These are phyloP conservation scores for Paramyrothecium roridum DNA, from an alignment of 2,329 filamentous ascomycete genomes.

Conservation along the genomic window DNA sequence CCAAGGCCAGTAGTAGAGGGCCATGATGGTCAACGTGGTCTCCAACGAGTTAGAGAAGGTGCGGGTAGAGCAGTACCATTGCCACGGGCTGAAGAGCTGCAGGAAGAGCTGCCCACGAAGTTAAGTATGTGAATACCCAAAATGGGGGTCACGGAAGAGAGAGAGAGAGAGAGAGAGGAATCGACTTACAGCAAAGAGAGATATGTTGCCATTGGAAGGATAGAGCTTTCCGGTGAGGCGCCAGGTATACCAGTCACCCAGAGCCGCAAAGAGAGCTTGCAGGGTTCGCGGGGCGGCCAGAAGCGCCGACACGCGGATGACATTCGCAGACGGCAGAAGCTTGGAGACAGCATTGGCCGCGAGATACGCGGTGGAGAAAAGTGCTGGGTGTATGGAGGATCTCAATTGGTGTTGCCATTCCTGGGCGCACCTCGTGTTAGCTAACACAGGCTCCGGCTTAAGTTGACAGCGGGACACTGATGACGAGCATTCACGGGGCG, in stretches of 20 bases:
- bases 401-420: constrained; percentile 90
- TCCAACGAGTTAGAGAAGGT: constrained; percentile 95
- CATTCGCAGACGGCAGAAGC: constrained; percentile 49
- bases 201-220: constrained; percentile 58
- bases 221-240: constrained; percentile 73
- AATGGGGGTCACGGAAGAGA: neutral
- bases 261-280: constrained; percentile 75
- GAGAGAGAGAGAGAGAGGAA: neutral
- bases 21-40: constrained; percentile 78
- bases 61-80: constrained; percentile 91
- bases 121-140: neutral
- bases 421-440: constrained; percentile 41
- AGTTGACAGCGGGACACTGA: neutral
- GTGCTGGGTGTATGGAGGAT: constrained; percentile 83
- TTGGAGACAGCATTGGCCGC: constrained; percentile 54
- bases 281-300: constrained; percentile 69
- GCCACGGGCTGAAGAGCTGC: constrained; percentile 61
- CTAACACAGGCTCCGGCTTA: neutral
- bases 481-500: neutral
- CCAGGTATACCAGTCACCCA: constrained; percentile 86
- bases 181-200: constrained; percentile 66
- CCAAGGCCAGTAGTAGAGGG: constrained; percentile 87
- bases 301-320: constrained; percentile 62
- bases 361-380: constrained; percentile 78
- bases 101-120: constrained; percentile 28